phyloP scores from a whole-genome alignment of 1,284 basidiomycete species.

The Ganoderma sinense region DNA sequence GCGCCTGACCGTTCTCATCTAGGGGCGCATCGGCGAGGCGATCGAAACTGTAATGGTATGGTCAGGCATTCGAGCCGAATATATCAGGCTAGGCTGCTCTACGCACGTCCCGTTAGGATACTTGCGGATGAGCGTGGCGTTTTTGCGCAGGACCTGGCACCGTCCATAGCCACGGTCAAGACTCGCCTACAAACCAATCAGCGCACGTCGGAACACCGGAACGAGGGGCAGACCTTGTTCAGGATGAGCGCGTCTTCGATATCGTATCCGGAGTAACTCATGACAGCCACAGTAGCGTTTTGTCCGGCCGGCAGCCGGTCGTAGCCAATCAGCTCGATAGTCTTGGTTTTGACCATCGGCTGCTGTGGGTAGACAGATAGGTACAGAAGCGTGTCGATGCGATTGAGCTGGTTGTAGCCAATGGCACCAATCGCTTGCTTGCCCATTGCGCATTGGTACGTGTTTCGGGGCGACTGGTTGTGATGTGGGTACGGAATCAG shows the following conservation, averaged over 20 bases:
- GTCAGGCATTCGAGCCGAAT: neutral
- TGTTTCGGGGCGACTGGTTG: slow-evolving; percentile 99
- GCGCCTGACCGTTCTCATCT: slow-evolving; percentile 80
- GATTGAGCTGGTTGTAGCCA: slow-evolving; percentile 96
- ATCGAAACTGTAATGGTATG: slow-evolving; percentile 70
- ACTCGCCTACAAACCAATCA: slow-evolving; percentile 67
- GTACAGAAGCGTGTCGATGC: slow-evolving; percentile 99
- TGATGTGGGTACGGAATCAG: slow-evolving; percentile 99
- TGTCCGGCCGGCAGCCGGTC: slow-evolving; percentile 97
- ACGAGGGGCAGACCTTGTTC: slow-evolving; percentile 73
- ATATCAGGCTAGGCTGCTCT: slow-evolving; percentile 13
- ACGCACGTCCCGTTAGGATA: slow-evolving; percentile 97
- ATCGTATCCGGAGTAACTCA: slow-evolving; percentile 99
- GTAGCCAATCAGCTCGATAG: slow-evolving; percentile 97
- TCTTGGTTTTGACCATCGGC: slow-evolving; percentile 99
- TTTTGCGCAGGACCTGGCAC: slow-evolving; percentile 97
- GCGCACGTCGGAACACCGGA: slow-evolving; percentile 6
- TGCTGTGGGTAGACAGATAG: slow-evolving; percentile 99
- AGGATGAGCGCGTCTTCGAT: slow-evolving; percentile 99
- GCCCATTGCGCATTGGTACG: slow-evolving; percentile 99
- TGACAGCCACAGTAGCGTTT: slow-evolving; percentile 98
- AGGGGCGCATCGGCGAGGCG: slow-evolving; percentile 92
- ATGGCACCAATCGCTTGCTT: slow-evolving; percentile 99
- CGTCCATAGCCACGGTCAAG: slow-evolving; percentile 97
- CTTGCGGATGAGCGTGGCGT: slow-evolving; percentile 92